Percentiles rank a stretch among this genome's conserved stretches.
phyloP scores from a whole-genome alignment of 2,329 filamentous ascomycete genomes.

The Fusarium multiceps region DNA sequence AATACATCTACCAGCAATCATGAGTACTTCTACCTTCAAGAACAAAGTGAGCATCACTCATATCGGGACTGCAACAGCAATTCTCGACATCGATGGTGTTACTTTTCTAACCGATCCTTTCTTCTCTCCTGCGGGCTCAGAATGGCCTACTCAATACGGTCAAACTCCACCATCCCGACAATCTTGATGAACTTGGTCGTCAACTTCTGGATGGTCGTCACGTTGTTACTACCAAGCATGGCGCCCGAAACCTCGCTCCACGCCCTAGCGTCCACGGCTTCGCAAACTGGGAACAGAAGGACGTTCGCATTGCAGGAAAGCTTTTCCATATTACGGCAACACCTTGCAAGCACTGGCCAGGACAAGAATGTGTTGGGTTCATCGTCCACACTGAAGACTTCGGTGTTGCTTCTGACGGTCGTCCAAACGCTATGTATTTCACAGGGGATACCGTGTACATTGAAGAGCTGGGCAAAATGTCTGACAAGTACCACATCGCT shows the following conservation, averaged over 20 bases:
- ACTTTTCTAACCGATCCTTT: neutral
- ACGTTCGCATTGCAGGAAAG: neutral
- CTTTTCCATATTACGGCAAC: neutral
- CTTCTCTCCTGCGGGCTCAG: neutral
- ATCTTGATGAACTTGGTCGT: neutral
- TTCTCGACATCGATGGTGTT: neutral
- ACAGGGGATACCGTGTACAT: neutral
- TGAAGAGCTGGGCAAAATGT: neutral
- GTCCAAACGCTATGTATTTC: neutral
- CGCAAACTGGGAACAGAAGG: neutral
- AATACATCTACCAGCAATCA: neutral
- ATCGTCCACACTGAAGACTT: neutral
- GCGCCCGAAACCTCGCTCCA: constrained; percentile 1
- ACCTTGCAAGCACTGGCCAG: neutral
- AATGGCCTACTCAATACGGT: neutral
- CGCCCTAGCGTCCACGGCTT: neutral
- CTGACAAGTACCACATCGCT: neutral
- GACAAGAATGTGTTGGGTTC: constrained; percentile 4
- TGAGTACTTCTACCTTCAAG: neutral
- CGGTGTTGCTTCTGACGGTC: neutral
- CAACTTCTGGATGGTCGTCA: neutral
- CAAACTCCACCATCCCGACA: constrained; percentile 8
- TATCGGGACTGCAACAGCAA: neutral
- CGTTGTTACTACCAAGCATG: neutral
- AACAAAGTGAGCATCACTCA: neutral